A percentile compares a stretch with the other conserved stretches of the same genome.
These are phyloP conservation scores for Paecilomyces variotii DNA, from an alignment of 2,329 filamentous ascomycete species.

Conservation along the genomic window DNA sequence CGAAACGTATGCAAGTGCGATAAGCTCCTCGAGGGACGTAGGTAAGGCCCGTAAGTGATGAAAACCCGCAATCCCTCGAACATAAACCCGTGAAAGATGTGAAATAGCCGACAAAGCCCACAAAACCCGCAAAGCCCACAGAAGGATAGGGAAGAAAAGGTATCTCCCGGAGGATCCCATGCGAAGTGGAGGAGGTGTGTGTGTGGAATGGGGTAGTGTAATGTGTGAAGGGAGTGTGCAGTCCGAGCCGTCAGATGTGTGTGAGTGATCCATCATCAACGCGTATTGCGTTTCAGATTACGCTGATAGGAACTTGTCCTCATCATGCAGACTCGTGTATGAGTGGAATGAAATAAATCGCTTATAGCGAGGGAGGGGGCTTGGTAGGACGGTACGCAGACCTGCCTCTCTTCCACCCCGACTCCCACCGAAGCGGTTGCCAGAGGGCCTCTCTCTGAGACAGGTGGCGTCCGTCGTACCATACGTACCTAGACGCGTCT, in stretches of 20 bases:
- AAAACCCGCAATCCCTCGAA: background rate
- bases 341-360: background rate
- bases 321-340: background rate
- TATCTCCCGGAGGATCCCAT: background rate
- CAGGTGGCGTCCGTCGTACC: background rate
- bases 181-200: background rate
- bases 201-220: background rate
- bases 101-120: background rate
- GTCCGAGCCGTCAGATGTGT: background rate
- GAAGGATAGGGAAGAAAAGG: background rate
- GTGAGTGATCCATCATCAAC: background rate
- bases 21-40: background rate
- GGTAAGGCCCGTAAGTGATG: background rate
- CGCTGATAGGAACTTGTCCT: background rate
- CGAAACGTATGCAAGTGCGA: background rate
- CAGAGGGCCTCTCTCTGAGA: background rate
- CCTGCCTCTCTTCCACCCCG: background rate
- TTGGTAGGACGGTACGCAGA: background rate
- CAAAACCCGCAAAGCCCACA: background rate
- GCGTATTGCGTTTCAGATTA: background rate
- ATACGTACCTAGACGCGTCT: background rate
- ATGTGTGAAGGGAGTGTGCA: background rate
- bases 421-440: background rate
- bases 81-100: background rate
- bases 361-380: background rate